phyloP scores from a whole-genome alignment of 371 early-diverging fungal species.

The Encephalitozoon cuniculi region DNA sequence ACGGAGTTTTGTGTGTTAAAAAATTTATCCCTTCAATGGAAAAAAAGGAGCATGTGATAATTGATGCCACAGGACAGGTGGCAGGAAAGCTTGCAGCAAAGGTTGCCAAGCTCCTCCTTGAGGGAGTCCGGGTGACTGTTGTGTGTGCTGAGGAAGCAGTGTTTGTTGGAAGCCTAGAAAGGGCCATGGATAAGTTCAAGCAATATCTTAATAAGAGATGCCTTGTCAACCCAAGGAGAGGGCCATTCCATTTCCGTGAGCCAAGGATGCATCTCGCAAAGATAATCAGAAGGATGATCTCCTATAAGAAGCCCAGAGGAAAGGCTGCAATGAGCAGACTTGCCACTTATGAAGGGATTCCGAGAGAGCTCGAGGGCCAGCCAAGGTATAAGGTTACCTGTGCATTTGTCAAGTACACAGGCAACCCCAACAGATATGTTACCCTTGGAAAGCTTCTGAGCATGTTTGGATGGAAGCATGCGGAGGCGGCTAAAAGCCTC shows the following conservation, averaged over 20 bases:
- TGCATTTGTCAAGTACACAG: constrained; percentile 84
- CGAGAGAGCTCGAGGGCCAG: constrained; percentile 83
- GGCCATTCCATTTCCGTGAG: constrained; percentile 93
- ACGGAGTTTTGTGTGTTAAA: background rate
- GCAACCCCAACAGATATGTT: constrained; percentile 91
- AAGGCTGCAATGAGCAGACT: constrained; percentile 86
- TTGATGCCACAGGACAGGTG: constrained; percentile 98
- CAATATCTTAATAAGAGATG: constrained; percentile 93
- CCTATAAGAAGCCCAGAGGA: constrained; percentile 95
- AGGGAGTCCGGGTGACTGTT: constrained; percentile 89
- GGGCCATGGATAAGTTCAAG: constrained; percentile 79
- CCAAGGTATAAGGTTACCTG: constrained; percentile 90
- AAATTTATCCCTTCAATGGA: constrained; percentile 52
- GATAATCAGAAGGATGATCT: constrained; percentile 91
- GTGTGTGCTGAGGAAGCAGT: constrained; percentile 93
- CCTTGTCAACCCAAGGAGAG: constrained; percentile 88
- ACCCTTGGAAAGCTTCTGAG: constrained; percentile 78
- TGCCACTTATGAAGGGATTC: constrained; percentile 95
- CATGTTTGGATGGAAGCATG: constrained; percentile 98
- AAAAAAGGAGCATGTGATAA: constrained; percentile 66
- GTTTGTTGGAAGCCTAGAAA: constrained; percentile 90
- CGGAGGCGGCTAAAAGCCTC: constrained; percentile 55
- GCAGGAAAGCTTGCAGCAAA: constrained; percentile 93
- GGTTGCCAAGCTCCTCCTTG: constrained; percentile 92
- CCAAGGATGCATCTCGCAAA: constrained; percentile 94